phyloP scores from a whole-genome alignment of 257 asterid species.

The Salvia rosmarinus region DNA sequence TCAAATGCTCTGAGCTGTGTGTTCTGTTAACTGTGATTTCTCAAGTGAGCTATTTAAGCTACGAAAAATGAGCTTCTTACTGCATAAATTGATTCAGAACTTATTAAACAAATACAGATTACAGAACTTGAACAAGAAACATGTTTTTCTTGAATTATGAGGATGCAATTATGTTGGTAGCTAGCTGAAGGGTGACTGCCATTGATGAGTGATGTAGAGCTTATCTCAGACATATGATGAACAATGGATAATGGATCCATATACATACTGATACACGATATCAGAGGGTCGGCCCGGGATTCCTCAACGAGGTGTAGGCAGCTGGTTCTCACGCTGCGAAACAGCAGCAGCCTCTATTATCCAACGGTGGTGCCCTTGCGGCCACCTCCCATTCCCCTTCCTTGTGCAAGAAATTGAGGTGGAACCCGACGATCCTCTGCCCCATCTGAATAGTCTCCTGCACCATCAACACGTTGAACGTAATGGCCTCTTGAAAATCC shows the following conservation, averaged over 20 bases:
- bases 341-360: conserved; percentile 68
- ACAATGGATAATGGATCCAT: conserved; percentile 61
- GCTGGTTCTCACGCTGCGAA: conserved; percentile 49
- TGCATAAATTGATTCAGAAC: background rate
- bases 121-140: background rate
- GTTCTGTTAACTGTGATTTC: background rate
- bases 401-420: conserved; percentile 53
- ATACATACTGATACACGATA: conserved; percentile 66
- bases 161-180: conserved; percentile 9
- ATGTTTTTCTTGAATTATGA: background rate
- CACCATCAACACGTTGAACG: conserved; percentile 72
- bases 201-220: conserved; percentile 31
- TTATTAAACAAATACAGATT: background rate
- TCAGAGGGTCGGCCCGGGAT: conserved; percentile 65
- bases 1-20: background rate
- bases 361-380: conserved; percentile 84
- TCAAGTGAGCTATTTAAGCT: no score
- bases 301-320: conserved; percentile 56
- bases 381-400: conserved; percentile 61
- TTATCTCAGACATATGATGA: conserved; percentile 31
- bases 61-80: background rate
- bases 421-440: conserved; percentile 73
- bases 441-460: conserved; percentile 99
- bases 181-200: conserved; percentile 40
- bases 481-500: conserved; percentile 45